A percentile compares a stretch with the other conserved stretches of the same genome.
Evolutionary conservation across 2,329 filamentous ascomycete genomes (phyloP).

Genomic region (Xenosphaeropsis pyriputrescens): DNA sequence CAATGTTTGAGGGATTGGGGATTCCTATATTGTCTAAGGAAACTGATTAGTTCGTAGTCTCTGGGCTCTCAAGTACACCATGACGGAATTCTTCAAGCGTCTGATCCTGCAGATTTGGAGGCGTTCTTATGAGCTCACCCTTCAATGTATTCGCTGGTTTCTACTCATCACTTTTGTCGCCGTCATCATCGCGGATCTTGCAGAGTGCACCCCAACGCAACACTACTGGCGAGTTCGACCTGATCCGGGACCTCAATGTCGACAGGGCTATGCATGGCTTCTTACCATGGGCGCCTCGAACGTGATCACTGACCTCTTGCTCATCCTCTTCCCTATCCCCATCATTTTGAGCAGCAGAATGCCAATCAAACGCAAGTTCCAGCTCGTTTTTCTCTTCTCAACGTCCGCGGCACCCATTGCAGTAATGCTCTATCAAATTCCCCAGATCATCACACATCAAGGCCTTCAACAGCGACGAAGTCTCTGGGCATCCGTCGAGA

Average conservation of each 20-base stretch:
- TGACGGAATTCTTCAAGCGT: conserved; percentile 83
- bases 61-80: conserved; percentile 82
- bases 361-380: conserved; percentile 61
- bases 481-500: conserved; percentile 76
- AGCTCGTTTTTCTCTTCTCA: conserved; percentile 69
- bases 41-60: conserved; percentile 38
- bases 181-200: conserved; percentile 66
- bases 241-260: conserved; percentile 73
- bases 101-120: conserved; percentile 75
- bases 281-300: conserved; percentile 84
- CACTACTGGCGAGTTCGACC: conserved; percentile 71
- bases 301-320: conserved; percentile 73
- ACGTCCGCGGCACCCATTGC: conserved; percentile 68
- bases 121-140: conserved; percentile 54
- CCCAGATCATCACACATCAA: conserved; percentile 53
- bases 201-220: conserved; percentile 65
- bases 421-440: conserved; percentile 71
- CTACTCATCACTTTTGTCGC: conserved; percentile 67
- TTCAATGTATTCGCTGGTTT: conserved; percentile 60
- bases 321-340: conserved; percentile 79
- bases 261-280: conserved; percentile 75
- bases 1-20: background rate
- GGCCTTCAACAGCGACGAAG: conserved; percentile 80
- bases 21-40: no score
- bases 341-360: conserved; percentile 73